Conservation (phyloP, 352 stramenopile species). For the Pythium myriotylum region DNA sequence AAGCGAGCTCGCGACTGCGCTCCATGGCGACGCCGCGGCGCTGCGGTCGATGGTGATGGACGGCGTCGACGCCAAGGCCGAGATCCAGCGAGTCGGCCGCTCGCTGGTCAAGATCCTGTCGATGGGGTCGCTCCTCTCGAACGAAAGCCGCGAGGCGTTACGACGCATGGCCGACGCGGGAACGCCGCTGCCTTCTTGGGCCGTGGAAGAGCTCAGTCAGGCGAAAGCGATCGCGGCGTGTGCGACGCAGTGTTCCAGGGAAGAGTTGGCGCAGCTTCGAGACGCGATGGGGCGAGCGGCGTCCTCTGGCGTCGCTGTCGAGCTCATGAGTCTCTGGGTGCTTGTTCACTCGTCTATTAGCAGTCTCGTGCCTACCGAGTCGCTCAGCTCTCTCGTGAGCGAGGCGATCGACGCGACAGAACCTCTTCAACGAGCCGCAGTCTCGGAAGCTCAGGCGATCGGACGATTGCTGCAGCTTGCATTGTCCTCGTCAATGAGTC, state of each 20-base stretch:
- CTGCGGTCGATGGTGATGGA: conserved; percentile 10
- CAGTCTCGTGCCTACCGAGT: conserved; percentile 22
- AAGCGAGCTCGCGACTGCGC: conserved; percentile 1
- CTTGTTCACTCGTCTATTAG: conserved; percentile 33
- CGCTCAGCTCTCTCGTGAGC: conserved; percentile 10
- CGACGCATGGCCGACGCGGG: conserved; percentile 14
- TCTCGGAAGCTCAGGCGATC: conserved; percentile 25
- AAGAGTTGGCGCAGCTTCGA: conserved; percentile 30
- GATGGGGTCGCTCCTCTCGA: neutral
- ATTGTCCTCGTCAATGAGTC: conserved; percentile 27
- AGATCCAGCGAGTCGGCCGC: conserved; percentile 13
- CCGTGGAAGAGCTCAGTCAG: conserved; percentile 2
- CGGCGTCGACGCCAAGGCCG: conserved; percentile 5
- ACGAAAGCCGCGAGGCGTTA: conserved; percentile 12
- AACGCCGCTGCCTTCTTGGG: neutral
- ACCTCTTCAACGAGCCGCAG: conserved; percentile 3
- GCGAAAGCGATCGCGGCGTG: conserved; percentile 6
- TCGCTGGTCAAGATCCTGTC: conserved; percentile 4
- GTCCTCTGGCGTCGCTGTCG: conserved; percentile 20
- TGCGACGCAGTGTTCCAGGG: conserved; percentile 1
- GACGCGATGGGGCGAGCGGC: conserved; percentile 23
- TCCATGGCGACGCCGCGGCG: conserved; percentile 3
- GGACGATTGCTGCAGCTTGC: conserved; percentile 30
- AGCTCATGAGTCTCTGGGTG: conserved; percentile 37
- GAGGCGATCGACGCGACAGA: neutral